Conservation (phyloP, 768 basidiomycete species). For the Plicaturopsis crispa region DNA sequence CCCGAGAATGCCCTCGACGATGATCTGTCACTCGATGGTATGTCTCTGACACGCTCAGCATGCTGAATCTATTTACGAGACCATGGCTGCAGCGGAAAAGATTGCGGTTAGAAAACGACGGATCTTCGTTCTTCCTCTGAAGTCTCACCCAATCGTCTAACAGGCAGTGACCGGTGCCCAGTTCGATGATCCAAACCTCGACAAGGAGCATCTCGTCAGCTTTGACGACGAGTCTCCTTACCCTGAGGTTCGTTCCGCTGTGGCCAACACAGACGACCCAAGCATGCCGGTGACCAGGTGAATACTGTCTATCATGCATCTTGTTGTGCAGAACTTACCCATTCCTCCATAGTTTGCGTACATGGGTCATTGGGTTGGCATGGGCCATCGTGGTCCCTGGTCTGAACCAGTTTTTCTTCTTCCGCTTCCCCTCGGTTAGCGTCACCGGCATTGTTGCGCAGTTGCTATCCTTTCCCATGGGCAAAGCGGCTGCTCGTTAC, state of each 20-base stretch:
- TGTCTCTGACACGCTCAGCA: too few species aligned
- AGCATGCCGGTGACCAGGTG: slow-evolving; percentile 46
- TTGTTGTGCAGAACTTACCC: too few species aligned
- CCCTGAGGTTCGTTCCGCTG: slow-evolving; percentile 65
- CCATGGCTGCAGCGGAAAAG: too few species aligned
- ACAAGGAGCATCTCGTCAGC: slow-evolving; percentile 22
- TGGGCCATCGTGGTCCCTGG: slow-evolving; percentile 53
- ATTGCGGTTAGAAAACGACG: slow-evolving; percentile 16
- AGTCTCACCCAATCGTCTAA: slow-evolving; percentile 5
- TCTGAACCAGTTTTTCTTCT: slow-evolving; percentile 48
- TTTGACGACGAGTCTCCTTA: slow-evolving; percentile 68
- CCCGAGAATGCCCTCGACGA: slow-evolving; percentile 18
- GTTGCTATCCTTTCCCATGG: slow-evolving; percentile 62
- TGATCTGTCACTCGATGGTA: slow-evolving; percentile 14
- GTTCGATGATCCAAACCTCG: slow-evolving; percentile 39
- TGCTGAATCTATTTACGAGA: slow-evolving; percentile 19
- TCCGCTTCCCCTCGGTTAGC: slow-evolving; percentile 50
- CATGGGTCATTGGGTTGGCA: slow-evolving; percentile 44
- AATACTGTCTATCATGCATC: background rate
- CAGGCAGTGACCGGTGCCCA: slow-evolving; percentile 27
- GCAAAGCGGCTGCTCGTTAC: slow-evolving; percentile 56
- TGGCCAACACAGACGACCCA: slow-evolving; percentile 60
- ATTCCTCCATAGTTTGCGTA: slow-evolving; percentile 22
- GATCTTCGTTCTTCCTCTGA: slow-evolving; percentile 9
- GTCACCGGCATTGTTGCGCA: slow-evolving; percentile 73